These are phyloP conservation scores for Paracamarosporium sp. DNA, from an alignment of 2,329 filamentous ascomycete species.

Conservation along the genomic window DNA sequence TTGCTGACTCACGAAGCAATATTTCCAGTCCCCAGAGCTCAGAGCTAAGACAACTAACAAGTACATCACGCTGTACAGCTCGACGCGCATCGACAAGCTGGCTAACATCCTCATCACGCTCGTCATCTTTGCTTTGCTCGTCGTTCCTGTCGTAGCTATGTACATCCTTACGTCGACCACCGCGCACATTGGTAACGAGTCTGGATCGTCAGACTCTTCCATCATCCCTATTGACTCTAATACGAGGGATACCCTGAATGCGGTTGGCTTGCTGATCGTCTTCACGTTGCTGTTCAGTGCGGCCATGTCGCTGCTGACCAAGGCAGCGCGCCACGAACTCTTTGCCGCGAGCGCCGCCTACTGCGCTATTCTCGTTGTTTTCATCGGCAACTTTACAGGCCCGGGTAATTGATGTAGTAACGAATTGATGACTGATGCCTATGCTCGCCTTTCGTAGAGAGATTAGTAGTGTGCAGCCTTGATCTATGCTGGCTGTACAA, in stretches of 20 bases:
- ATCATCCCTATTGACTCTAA: constrained; percentile 6
- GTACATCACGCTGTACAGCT: constrained; percentile 45
- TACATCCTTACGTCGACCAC: constrained; percentile 44
- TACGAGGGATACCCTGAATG: constrained; percentile 44
- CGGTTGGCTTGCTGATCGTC: constrained; percentile 50
- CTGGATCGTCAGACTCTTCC: constrained; percentile 1
- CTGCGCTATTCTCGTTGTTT: constrained; percentile 48
- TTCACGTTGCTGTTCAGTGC: constrained; percentile 49
- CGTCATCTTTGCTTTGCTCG: constrained; percentile 51
- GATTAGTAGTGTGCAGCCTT: too few relatives aligned
- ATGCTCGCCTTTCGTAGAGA: too few relatives aligned
- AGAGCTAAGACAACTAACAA: constrained; percentile 44
- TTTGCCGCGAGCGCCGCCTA: constrained; percentile 50
- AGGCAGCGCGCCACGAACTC: constrained; percentile 44
- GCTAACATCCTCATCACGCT: constrained; percentile 51
- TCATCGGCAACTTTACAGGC: constrained; percentile 49
- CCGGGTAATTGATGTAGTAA: constrained; percentile 31
- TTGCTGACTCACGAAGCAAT: constrained; percentile 25
- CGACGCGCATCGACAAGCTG: constrained; percentile 46
- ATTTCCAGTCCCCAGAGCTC: constrained; percentile 49
- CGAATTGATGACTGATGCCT: constrained; percentile 10
- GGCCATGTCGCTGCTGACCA: constrained; percentile 46
- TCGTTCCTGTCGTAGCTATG: constrained; percentile 50
- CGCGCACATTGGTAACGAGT: constrained; percentile 2
- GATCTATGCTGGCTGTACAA: too few relatives aligned